These are phyloP conservation scores for Ceratorhiza oryzae-sativae DNA, from an alignment of 1,284 basidiomycete species.

Conservation along the genomic window DNA sequence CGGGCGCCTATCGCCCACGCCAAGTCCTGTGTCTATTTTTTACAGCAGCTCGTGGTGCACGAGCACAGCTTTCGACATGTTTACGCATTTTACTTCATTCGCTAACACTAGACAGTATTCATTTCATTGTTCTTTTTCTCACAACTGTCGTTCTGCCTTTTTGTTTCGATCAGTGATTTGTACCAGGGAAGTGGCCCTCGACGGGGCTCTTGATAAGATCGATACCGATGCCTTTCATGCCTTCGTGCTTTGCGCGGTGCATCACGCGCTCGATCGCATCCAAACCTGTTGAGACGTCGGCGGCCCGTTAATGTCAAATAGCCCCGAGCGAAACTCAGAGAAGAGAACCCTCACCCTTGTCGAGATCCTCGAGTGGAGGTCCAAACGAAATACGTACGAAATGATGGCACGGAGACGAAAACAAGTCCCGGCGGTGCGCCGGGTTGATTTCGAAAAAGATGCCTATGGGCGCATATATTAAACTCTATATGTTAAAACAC, in stretches of 20 bases:
- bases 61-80: no score
- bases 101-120: not conserved
- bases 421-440: constrained; percentile 77
- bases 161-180: not conserved
- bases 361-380: constrained; percentile 81
- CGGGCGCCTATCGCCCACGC: not conserved
- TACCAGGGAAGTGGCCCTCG: constrained; percentile 29
- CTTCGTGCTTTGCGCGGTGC: constrained; percentile 69
- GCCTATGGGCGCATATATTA: constrained; percentile 51
- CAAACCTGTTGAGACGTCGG: constrained; percentile 58
- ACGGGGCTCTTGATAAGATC: constrained; percentile 39
- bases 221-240: constrained; percentile 53
- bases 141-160: not conserved
- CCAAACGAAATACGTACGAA: constrained; percentile 89
- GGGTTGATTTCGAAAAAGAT: constrained; percentile 92
- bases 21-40: constrained; percentile 1
- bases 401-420: constrained; percentile 90
- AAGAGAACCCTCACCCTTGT: constrained; percentile 72
- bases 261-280: constrained; percentile 86
- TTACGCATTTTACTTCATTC: no score
- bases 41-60: no score
- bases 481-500: constrained; percentile 50
- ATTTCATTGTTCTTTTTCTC: not conserved
- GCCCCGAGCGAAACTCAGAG: not conserved
- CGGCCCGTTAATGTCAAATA: not conserved